Evolutionary conservation across 2,329 filamentous ascomycete genomes (phyloP), one percentile per base, ranked within the genome.

Genomic region (Whalleya microplaca): DNA sequence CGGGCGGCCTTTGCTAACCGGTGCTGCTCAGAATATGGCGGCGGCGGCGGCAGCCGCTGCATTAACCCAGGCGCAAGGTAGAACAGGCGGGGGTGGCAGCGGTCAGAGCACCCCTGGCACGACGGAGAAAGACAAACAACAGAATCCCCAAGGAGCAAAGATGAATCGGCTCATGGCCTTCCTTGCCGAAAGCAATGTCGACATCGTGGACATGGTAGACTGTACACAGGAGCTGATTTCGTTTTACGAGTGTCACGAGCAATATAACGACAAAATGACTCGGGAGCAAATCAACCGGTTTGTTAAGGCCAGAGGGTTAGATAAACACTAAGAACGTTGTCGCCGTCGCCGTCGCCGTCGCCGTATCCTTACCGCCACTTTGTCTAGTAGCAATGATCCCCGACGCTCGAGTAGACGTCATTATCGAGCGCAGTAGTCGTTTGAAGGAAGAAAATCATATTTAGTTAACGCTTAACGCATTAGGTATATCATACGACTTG

Each of bases 141-240:
- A 77, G 55, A 84, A 84, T 64, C 79, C 76, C 23, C 78, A 85
- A 51, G 80, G 90, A 46, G 81, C 84, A 49, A 87, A 88, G 64
- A 81, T 96, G 41, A 82, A 85, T 67, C 77, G 81, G 32, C 85
- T 84, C 57, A 84, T 91, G 9, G 84, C 85, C 41, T 97, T 92
- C 89, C 79, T 96, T 54, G 90, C 92, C 1, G 92, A 96, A 70
- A 95, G 91, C 67, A 89, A 86, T 54, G 85, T 96, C 43, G 91
- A 96, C 66, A 89, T 96, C 67, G 86, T 91, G 63, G 89, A 87
- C 29, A 88, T 96, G 72, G 89, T 96, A 48, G 91, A 96, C 73
- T 92, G 90, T 68, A 94, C 91, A 0, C 93, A 97, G 74, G 93
- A 96, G 75, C 83, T 96, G 60, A 91, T 97, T 51, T 93, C 91